These are phyloP conservation scores for Erigeron philadelphicus DNA, from an alignment of 140 eudicot species.

Conservation along the genomic window DNA sequence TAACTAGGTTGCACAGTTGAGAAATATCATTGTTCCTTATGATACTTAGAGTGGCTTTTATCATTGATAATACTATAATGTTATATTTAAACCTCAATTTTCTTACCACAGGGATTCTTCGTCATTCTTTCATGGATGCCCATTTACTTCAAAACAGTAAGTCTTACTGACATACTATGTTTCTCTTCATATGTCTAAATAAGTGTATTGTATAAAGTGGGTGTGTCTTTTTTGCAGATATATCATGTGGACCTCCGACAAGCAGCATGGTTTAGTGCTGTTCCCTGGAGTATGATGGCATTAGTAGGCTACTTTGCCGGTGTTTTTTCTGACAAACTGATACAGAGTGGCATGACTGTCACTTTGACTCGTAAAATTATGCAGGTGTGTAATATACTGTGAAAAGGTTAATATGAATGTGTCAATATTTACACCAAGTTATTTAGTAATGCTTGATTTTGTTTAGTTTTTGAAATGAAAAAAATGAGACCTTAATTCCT, in stretches of 20 bases:
- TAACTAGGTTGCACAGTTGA: constrained; percentile 1
- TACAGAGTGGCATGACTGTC: constrained; percentile 63
- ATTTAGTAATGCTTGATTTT: not conserved
- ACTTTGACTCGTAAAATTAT: constrained; percentile 83
- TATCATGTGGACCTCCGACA: constrained; percentile 91
- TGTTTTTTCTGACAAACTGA: constrained; percentile 71
- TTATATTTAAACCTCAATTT: constrained; percentile 10
- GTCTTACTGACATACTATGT: constrained; percentile 19
- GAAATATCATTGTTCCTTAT: not conserved
- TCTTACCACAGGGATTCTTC: constrained; percentile 74
- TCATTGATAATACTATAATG: not conserved
- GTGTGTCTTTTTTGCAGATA: constrained; percentile 41
- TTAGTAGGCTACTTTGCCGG: constrained; percentile 82
- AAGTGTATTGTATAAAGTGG: not conserved
- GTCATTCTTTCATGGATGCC: constrained; percentile 99
- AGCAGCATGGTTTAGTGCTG: constrained; percentile 99
- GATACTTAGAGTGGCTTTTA: not conserved
- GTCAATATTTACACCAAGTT: not conserved
- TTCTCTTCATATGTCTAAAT: constrained; percentile 15
- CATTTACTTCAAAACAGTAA: constrained; percentile 77
- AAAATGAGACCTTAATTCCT: not conserved
- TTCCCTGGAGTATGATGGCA: constrained; percentile 99
- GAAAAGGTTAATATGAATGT: not conserved
- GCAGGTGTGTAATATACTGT: constrained; percentile 51
- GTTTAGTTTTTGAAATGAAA: constrained; percentile 9